These are phyloP conservation scores for Beauveria sp. DNA, from an alignment of 2,329 filamentous ascomycete genomes.

Conservation along the genomic window DNA sequence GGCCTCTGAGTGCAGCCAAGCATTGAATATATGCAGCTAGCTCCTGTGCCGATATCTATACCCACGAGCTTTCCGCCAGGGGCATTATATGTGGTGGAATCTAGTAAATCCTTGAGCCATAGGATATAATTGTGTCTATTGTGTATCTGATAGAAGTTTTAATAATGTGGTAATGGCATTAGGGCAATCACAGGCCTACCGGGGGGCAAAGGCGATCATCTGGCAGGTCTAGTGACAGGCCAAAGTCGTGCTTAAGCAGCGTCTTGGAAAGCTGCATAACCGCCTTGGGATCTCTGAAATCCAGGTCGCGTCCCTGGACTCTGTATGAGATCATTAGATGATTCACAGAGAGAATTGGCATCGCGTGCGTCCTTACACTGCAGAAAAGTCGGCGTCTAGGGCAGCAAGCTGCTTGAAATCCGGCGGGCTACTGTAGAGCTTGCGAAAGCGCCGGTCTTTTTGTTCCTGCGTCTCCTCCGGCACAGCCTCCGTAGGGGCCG, in stretches of 20 bases:
- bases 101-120: slow-evolving; percentile 78
- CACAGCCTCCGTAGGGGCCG: neutral
- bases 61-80: slow-evolving; percentile 51
- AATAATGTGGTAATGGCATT: too few relatives aligned
- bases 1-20: slow-evolving; percentile 63
- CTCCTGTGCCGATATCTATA: slow-evolving; percentile 83
- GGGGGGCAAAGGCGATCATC: slow-evolving; percentile 79
- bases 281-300: slow-evolving; percentile 73
- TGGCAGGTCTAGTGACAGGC: slow-evolving; percentile 62
- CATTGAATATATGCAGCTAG: slow-evolving; percentile 85
- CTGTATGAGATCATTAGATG: slow-evolving; percentile 16
- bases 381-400: slow-evolving; percentile 34
- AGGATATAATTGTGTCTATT: slow-evolving; percentile 81
- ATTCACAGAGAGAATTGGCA: neutral
- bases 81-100: slow-evolving; percentile 54
- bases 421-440: slow-evolving; percentile 5
- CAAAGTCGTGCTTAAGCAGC: slow-evolving; percentile 69
- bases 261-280: slow-evolving; percentile 72
- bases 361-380: slow-evolving; percentile 25
- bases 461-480: neutral
- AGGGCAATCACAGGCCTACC: slow-evolving; percentile 35
- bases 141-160: slow-evolving; percentile 32
- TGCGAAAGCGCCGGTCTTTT: slow-evolving; percentile 3
- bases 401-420: slow-evolving; percentile 34
- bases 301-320: slow-evolving; percentile 46